Conservation (phyloP, 2,329 filamentous ascomycete genomes). For the Claviceps sp. region DNA sequence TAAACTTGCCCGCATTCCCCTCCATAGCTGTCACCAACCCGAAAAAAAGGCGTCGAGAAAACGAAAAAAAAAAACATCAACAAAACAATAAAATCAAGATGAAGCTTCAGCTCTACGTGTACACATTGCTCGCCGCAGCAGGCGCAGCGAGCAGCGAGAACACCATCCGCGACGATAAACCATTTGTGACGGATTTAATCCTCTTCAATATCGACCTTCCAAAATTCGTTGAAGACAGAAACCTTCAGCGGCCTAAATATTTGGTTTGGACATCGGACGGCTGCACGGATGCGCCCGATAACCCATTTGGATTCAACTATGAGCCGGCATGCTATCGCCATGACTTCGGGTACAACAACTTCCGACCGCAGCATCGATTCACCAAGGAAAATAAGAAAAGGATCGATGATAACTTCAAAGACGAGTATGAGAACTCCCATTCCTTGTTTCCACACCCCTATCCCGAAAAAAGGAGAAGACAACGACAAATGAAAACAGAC, state of each 20-base stretch:
- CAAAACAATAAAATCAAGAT: neutral
- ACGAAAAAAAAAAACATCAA: too few species aligned
- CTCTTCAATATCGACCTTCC: too few species aligned
- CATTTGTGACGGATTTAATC: too few species aligned
- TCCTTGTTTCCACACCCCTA: neutral
- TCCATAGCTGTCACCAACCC: neutral
- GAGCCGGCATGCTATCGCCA: slow-evolving; percentile 35
- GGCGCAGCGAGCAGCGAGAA: neutral
- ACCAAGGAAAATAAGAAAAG: slow-evolving; percentile 18
- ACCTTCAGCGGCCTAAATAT: too few species aligned
- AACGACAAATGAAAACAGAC: neutral
- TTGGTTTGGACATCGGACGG: slow-evolving; percentile 29
- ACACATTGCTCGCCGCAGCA: neutral
- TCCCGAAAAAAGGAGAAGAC: neutral
- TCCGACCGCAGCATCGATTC: slow-evolving; percentile 30
- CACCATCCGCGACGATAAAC: too few species aligned
- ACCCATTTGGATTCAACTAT: slow-evolving; percentile 30
- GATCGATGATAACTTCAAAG: slow-evolving; percentile 34
- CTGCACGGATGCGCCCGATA: slow-evolving; percentile 28
- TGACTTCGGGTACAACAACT: slow-evolving; percentile 42
- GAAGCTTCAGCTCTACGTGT: neutral
- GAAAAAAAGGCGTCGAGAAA: neutral
- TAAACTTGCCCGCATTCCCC: neutral
- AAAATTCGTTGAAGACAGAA: too few species aligned
- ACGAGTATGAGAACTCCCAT: slow-evolving; percentile 18